Percentiles rank a stretch among this genome's conserved stretches.
These are phyloP conservation scores for Mortierella sp. DNA, from an alignment of 371 early-diverging fungal species.

Conservation along the genomic window DNA sequence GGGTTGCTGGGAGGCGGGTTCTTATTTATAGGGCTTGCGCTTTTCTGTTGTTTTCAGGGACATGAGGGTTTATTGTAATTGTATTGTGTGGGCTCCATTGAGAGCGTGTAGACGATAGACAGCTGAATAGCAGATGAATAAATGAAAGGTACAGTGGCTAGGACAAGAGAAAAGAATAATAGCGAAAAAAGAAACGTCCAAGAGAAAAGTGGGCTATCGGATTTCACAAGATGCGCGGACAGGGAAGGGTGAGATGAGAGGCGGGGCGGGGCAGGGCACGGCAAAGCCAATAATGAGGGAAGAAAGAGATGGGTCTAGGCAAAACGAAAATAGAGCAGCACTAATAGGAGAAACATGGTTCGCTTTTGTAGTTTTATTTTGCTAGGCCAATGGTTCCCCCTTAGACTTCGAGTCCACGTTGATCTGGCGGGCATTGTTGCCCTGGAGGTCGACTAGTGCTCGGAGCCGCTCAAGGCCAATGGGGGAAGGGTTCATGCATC, in stretches of 20 bases:
- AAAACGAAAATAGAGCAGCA: not conserved
- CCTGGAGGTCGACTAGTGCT: constrained; percentile 42
- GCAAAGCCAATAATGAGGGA: not conserved
- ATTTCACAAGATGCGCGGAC: not conserved
- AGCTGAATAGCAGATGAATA: not conserved
- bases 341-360: not conserved
- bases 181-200: not conserved
- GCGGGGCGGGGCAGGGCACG: not conserved
- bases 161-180: not conserved
- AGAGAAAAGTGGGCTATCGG: not conserved
- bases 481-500: constrained; percentile 35
- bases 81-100: not conserved
- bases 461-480: constrained; percentile 50
- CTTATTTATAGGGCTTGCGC: not conserved
- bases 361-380: not conserved
- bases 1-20: not conserved
- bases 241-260: not conserved
- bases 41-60: not conserved
- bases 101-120: not conserved
- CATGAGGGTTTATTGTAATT: not conserved
- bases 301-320: not conserved
- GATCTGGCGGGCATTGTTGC: constrained; percentile 37
- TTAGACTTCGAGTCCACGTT: not conserved
- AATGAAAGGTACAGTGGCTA: not conserved
- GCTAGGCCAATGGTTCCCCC: not conserved